phyloP scores from a whole-genome alignment of 768 basidiomycete species.

The Podaxis sp. region DNA sequence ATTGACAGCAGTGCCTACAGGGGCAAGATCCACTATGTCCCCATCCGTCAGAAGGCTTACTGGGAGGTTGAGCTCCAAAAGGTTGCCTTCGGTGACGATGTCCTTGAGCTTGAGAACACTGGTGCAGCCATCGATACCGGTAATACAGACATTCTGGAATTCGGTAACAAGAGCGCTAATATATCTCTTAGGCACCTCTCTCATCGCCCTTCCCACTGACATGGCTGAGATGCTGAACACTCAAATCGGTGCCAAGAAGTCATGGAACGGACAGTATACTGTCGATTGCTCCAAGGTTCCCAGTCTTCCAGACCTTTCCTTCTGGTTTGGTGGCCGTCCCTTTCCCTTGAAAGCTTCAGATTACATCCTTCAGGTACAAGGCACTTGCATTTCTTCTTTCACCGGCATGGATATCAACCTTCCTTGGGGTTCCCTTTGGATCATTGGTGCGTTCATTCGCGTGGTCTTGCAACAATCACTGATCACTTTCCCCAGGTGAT shows the following conservation, averaged over 20 bases:
- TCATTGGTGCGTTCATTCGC: slow-evolving; percentile 57
- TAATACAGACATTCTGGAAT: slow-evolving; percentile 20
- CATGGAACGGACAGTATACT: slow-evolving; percentile 95
- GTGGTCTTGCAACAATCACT: background rate
- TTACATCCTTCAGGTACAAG: slow-evolving; percentile 87
- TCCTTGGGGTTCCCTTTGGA: slow-evolving; percentile 80
- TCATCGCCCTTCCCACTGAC: slow-evolving; percentile 91
- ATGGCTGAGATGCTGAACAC: slow-evolving; percentile 97
- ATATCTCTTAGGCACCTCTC: slow-evolving; percentile 66
- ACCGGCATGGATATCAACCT: slow-evolving; percentile 87
- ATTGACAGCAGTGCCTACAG: slow-evolving; percentile 73
- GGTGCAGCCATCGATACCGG: slow-evolving; percentile 92
- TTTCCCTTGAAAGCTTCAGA: slow-evolving; percentile 81
- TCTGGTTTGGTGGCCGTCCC: slow-evolving; percentile 77
- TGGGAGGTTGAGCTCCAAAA: slow-evolving; percentile 97
- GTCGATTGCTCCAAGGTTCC: slow-evolving; percentile 86
- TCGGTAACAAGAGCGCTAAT: slow-evolving; percentile 4
- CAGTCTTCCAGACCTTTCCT: slow-evolving; percentile 76
- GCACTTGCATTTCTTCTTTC: slow-evolving; percentile 93
- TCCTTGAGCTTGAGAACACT: slow-evolving; percentile 87
- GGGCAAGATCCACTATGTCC: slow-evolving; percentile 82
- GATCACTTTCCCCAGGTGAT: slow-evolving; percentile 46
- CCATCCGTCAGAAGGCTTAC: slow-evolving; percentile 92
- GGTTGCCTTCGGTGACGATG: slow-evolving; percentile 81
- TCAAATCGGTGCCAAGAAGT: slow-evolving; percentile 89